A percentile compares a stretch with the other conserved stretches of the same genome.
phyloP scores from a whole-genome alignment of 352 stramenopile species.

The Phytopythium montanum region DNA sequence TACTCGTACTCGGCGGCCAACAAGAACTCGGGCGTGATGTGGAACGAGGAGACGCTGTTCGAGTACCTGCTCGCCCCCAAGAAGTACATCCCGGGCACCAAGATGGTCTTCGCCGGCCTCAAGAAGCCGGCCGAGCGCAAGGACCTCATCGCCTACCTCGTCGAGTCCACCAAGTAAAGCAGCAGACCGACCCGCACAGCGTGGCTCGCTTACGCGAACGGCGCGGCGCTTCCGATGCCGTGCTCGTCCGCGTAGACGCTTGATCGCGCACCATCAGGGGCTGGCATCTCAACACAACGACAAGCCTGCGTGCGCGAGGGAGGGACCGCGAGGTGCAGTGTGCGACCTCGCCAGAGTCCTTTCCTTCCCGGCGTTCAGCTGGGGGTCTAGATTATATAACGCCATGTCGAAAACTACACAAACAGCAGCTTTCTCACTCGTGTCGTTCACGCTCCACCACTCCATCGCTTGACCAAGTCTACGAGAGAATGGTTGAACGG shows the following conservation, averaged over 20 bases:
- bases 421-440: not conserved
- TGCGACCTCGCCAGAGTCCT: not conserved
- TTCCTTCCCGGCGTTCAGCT: not conserved
- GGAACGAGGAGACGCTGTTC: conserved; percentile 97
- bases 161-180: conserved; percentile 57
- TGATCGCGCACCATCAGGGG: not conserved
- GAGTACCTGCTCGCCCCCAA: conserved; percentile 99
- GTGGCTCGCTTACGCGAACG: not conserved
- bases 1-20: conserved; percentile 99
- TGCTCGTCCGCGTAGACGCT: conserved; percentile 1
- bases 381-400: conserved; percentile 12
- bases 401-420: conserved; percentile 1
- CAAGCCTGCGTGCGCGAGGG: not conserved
- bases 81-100: conserved; percentile 99
- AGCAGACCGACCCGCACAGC: conserved; percentile 20
- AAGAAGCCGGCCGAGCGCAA: conserved; percentile 98
- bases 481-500: no score
- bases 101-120: conserved; percentile 99
- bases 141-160: conserved; percentile 99
- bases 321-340: not conserved
- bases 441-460: no score
- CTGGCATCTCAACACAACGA: no score
- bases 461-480: no score
- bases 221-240: not conserved
- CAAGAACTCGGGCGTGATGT: conserved; percentile 97